Conservation (phyloP, 2,329 filamentous ascomycete genomes). For the Coniella vitis region DNA sequence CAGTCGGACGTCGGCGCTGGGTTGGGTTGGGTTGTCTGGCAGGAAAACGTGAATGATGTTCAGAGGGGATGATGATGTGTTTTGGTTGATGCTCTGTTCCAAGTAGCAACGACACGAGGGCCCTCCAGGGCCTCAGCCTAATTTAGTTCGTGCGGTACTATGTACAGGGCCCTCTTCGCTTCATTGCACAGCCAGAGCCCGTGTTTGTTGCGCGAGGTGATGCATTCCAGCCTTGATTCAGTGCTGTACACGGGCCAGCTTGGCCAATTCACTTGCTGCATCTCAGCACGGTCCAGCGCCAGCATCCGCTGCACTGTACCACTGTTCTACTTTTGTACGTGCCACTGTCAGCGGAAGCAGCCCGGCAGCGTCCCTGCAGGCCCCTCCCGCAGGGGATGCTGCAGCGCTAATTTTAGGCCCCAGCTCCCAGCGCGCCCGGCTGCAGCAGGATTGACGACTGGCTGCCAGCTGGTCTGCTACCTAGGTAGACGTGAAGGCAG, state of each 20-base stretch:
- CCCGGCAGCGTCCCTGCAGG: no score
- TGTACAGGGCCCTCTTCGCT: neutral
- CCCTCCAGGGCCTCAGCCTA: neutral
- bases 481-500: no score
- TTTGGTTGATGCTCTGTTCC: neutral
- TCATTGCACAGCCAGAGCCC: neutral
- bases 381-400: neutral
- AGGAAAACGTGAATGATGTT: neutral
- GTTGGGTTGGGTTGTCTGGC: neutral
- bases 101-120: neutral
- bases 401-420: neutral
- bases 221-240: slow-evolving; percentile 1
- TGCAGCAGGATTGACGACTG: neutral
- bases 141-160: neutral
- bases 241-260: neutral
- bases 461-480: neutral
- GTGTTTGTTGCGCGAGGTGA: slow-evolving; percentile 1
- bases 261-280: neutral
- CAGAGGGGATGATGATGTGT: neutral
- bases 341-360: neutral
- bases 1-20: no score
- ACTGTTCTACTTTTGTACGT: no score
- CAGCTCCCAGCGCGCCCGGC: neutral
- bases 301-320: no score
- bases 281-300: neutral